Evolutionary conservation across 2,329 filamentous ascomycete species (phyloP).

Genomic region (Beauveria asiatica): DNA sequence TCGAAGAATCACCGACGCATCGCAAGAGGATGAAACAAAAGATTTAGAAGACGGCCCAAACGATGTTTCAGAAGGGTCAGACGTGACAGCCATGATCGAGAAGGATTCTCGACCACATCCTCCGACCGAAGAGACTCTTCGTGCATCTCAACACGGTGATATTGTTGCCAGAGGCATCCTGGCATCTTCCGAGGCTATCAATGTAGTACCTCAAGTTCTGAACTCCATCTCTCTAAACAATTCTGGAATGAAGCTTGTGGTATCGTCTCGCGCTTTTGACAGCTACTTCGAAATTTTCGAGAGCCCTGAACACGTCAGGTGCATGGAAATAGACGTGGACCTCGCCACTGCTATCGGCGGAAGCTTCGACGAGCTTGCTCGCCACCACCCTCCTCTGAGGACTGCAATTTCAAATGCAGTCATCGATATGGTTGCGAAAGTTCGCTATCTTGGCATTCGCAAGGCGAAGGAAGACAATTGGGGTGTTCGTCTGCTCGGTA

Average conservation of each 20-base stretch:
- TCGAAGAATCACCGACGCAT: conserved; percentile 28
- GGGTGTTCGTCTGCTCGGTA: conserved; percentile 70
- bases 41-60: conserved; percentile 24
- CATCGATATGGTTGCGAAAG: conserved; percentile 77
- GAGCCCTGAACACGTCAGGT: conserved; percentile 78
- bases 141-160: conserved; percentile 29
- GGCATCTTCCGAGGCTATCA: conserved; percentile 81
- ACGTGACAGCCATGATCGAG: conserved; percentile 28
- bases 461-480: conserved; percentile 62
- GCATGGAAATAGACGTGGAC: conserved; percentile 63
- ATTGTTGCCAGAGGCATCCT: conserved; percentile 64
- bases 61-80: conserved; percentile 31
- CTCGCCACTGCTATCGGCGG: conserved; percentile 68
- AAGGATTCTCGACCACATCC: conserved; percentile 40
- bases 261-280: conserved; percentile 71
- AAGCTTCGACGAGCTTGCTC: conserved; percentile 86
- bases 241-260: conserved; percentile 77
- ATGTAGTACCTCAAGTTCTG: conserved; percentile 76
- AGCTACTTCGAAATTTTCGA: conserved; percentile 96
- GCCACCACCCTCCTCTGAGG: conserved; percentile 83
- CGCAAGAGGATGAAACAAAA: not conserved
- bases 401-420: conserved; percentile 75
- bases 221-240: conserved; percentile 92
- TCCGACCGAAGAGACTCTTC: conserved; percentile 41
- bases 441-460: conserved; percentile 63